phyloP scores from a whole-genome alignment of 768 basidiomycete genomes.

The Termitomyces sp. region DNA sequence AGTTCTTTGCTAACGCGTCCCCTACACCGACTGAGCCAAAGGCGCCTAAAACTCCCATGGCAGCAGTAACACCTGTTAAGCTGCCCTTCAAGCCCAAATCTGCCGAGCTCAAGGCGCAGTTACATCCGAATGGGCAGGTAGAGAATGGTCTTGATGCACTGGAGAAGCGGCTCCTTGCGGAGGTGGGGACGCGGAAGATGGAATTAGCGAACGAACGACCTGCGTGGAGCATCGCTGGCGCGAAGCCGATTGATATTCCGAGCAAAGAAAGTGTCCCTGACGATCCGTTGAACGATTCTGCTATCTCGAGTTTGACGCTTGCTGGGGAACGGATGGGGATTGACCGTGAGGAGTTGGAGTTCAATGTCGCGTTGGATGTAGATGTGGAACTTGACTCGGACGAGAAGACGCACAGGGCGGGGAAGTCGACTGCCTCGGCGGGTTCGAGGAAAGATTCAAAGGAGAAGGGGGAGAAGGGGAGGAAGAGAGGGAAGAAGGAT shows the following conservation, averaged over 20 bases:
- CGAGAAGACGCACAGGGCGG: constrained; percentile 36
- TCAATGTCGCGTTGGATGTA: constrained; percentile 20
- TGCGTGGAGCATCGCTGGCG: constrained; percentile 27
- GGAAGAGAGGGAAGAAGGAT: constrained; percentile 22
- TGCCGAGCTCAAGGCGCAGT: constrained; percentile 5
- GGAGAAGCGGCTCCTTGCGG: constrained; percentile 61
- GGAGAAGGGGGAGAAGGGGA: constrained; percentile 21
- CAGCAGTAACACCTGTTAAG: constrained; percentile 37
- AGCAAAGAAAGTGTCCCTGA: constrained; percentile 26
- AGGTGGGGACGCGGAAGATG: constrained; percentile 67
- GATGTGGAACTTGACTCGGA: constrained; percentile 32
- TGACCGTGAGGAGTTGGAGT: constrained; percentile 22
- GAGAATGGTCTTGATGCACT: constrained; percentile 72
- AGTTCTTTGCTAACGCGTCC: constrained; percentile 15
- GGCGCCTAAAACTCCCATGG: constrained; percentile 51
- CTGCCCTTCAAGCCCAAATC: constrained; percentile 11
- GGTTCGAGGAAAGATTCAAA: constrained; percentile 22
- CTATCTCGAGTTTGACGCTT: constrained; percentile 53
- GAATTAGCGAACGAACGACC: constrained; percentile 25
- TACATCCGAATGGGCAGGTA: constrained; percentile 14
- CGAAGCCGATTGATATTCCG: constrained; percentile 33
- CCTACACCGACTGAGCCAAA: neutral
- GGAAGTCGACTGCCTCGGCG: constrained; percentile 26
- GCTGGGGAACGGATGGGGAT: constrained; percentile 25
- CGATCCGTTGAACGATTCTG: constrained; percentile 45